Percentiles rank a stretch among this genome's conserved stretches.
These are phyloP conservation scores for Effrenium voratum DNA, from an alignment of 73 alveolate species.

Conservation along the genomic window DNA sequence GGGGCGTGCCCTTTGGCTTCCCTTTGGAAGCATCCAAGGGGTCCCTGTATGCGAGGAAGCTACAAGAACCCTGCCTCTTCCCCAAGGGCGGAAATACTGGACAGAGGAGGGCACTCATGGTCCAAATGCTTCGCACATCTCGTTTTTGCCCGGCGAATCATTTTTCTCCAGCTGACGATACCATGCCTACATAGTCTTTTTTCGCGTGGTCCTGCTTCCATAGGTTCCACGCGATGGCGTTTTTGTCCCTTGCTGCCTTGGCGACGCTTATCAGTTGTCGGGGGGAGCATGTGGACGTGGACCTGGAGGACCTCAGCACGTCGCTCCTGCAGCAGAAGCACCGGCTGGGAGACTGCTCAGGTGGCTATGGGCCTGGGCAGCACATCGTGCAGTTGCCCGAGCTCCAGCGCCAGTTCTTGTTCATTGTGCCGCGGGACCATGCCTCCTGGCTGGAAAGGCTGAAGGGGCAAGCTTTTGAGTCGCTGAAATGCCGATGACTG, in stretches of 20 bases:
- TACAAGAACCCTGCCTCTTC: too few relatives aligned
- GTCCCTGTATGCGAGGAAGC: too few relatives aligned
- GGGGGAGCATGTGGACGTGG: neutral
- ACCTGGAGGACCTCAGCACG: neutral
- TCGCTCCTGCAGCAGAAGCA: conserved; percentile 27
- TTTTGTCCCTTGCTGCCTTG: neutral
- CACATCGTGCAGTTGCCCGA: conserved; percentile 21
- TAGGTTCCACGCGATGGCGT: neutral
- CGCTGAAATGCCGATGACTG: too few relatives aligned
- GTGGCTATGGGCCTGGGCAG: conserved; percentile 17
- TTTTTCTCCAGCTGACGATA: neutral
- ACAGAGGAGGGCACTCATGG: too few relatives aligned
- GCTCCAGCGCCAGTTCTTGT: conserved; percentile 19
- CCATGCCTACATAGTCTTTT: neutral
- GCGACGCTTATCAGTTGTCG: neutral
- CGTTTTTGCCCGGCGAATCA: too few relatives aligned
- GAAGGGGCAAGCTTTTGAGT: too few relatives aligned
- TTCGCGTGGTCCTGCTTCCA: neutral
- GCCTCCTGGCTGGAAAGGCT: too few relatives aligned
- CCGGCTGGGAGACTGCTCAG: neutral
- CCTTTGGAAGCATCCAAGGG: too few relatives aligned
- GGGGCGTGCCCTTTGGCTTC: too few relatives aligned
- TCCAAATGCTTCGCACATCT: too few relatives aligned
- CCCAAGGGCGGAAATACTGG: too few relatives aligned
- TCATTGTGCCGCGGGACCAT: conserved; percentile 4